Evolutionary conservation across 345 rosid genomes (phyloP).

Genomic region (Linum trigynum): DNA sequence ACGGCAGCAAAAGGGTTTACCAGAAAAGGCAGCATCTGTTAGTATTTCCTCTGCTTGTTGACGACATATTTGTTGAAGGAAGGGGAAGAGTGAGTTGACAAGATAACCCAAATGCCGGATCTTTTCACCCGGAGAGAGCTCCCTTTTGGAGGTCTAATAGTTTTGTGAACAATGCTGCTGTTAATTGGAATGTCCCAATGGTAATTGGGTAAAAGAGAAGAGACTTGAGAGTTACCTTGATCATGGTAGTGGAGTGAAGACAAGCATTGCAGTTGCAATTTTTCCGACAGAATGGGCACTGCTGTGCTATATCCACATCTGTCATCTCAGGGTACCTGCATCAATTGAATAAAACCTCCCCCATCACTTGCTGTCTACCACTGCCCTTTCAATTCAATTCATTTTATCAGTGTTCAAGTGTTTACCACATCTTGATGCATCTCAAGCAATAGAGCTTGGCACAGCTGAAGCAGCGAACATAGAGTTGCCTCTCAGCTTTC

Average conservation of each 20-base stretch:
- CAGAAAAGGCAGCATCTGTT: conserved; percentile 48
- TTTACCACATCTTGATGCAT: conserved; percentile 63
- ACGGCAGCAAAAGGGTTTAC: conserved; percentile 21
- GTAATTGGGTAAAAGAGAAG: background rate
- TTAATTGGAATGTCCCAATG: background rate
- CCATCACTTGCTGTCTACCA: too few relatives aligned
- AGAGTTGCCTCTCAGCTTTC: conserved; percentile 39
- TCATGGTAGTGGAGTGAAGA: conserved; percentile 50
- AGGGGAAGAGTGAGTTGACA: conserved; percentile 47
- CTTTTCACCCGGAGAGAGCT: conserved; percentile 35
- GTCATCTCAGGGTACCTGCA: conserved; percentile 64
- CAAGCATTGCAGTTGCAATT: conserved; percentile 81
- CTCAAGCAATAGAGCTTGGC: conserved; percentile 37
- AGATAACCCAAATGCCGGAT: conserved; percentile 43
- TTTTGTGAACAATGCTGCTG: conserved; percentile 7
- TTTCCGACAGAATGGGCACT: conserved; percentile 66
- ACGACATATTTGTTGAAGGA: conserved; percentile 37
- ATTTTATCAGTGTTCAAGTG: background rate
- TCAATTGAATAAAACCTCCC: background rate
- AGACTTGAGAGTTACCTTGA: conserved; percentile 36
- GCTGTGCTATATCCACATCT: conserved; percentile 38
- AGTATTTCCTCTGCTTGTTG: conserved; percentile 46
- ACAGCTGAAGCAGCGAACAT: conserved; percentile 49
- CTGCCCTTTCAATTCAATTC: too few relatives aligned
- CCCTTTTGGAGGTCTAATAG: conserved; percentile 48